Evolutionary conservation across 352 stramenopile species (phyloP), one percentile per base, ranked within the genome.

Genomic region (Phytophthora multivora): DNA sequence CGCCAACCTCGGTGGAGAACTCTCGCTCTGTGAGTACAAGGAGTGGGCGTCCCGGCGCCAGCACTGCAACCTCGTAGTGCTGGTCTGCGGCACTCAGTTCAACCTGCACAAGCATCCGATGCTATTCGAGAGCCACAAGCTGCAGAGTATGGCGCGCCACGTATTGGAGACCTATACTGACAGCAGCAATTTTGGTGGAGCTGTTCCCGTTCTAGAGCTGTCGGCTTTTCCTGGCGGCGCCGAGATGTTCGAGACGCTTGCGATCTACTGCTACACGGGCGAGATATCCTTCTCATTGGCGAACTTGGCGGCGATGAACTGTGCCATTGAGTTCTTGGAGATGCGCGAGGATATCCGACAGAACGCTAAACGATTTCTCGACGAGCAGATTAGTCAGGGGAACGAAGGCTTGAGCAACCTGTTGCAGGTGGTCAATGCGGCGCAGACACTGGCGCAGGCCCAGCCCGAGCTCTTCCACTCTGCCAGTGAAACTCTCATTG

Each of bases 51-150:
- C 65, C 5, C 69, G 79, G 9, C 66, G 75, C 8, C 39, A 48
- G 5, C 53, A 64, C 9, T 88, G 77, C 75, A 90, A 91, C 66
- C 63, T 91, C 12, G 66, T 90, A 26, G 80, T 91, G 35, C 43
- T 82, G 15, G 77, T 88, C 9, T 79, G 72, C 35, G 79, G 79
- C 54, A 75, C 51, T 10, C 79, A 89, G 59, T 91, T 91, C 69
- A 89, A 90, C 62, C 49, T 90, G 54, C 83, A 91, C 69, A 88
- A 87, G 41, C 69, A 81, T 46, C 80, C 80, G 21, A 79, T 89
- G 75, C 66, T 91, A 18, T 42, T 89, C 4, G 77, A 87, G 54
- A 81, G 71, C 45, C 54, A 43, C 31, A 66, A 72, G 26, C 65
- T 91, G 51, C 69, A 79, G 54, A 55, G 63, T 15, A 79, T 77